Evolutionary conservation across 768 basidiomycete genomes (phyloP), one percentile per base, ranked within the genome.

Genomic region (Leccinum imitatum): DNA sequence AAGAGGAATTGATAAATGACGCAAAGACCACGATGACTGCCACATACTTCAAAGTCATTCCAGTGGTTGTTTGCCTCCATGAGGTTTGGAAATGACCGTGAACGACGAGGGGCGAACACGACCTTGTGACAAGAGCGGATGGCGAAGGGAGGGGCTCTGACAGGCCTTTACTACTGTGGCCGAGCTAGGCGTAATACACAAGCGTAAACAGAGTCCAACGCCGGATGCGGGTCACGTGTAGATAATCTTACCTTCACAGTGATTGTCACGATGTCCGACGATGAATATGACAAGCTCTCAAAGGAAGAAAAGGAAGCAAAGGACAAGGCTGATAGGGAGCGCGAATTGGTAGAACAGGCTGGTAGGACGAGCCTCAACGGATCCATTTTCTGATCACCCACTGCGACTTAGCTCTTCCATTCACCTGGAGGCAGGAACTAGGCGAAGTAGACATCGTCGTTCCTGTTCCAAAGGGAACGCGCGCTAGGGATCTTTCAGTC

Each of bases 391-490:
- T 65, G 62, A 69, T 63, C 62, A 58, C 41, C 55, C 33, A 54
- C n/a, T 37, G 56, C 57, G 66, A 50, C 56, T 2, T 50, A 94
- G 93, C 86, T 17, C 79, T 99, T 62, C 97, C 97, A 6, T 98
- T 96, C 74, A 78, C 75, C 57, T 99, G 97, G 97, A 87, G 76
- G 51, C 97, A 99, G 71, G 87, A 94, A 66, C 81, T 99, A 7
- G 85, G 84, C 14, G 94, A 97, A 56, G 83, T 97, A 21, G 91
- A 96, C 62, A 76, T 99, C 55, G 78, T 82, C 13, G 78, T 98
- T 10, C 88, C 91, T 8, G 89, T 99, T 4, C 91, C 94, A 6
- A 84, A 88, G 60, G 96, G 95, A 15, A 96, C 94, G 5, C 83
- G 92, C 54, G 92, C 80, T 13, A 88, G 79, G 67, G 87, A 96